Base-by-base conservation (phyloP, 2,329 filamentous ascomycete species). In the Emmonsia crescens region DNA sequence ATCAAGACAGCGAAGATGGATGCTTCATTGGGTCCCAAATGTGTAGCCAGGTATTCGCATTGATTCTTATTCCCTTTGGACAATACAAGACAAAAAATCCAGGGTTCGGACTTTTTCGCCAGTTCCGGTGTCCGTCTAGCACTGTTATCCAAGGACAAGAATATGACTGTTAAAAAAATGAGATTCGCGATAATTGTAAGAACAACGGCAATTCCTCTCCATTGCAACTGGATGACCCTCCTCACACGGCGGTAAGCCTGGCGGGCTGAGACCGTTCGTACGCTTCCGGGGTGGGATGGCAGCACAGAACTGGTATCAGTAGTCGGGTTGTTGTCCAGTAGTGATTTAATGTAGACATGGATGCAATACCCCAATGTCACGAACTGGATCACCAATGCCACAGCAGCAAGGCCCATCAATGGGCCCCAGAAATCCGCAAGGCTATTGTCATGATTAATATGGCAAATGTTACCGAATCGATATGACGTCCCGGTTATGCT, bases 401-500 rank as follows among this genome's bases (percentile, higher is more conserved):
- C 77, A 29, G 85, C 88, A 40, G 90, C 84, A 69, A 97, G 88
- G 4, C 87, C 83, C 66, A 96, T 80, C 33, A 96, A 76, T 0
- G 94, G 95, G 19, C 92, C 90, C 93, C 93, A 97, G 70, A 96
- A 90, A 71, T 88, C 89, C 38, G 86, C 84, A 73, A 96, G 78
- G 64, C 90, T 92, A 73, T 96, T 84, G 61, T 84, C 77, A 74
- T 96, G 90, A 78, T 97, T 97, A 78, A 97, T 92, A 73, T 96
- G 93, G 75, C 94, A 99, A 33, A 91, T 89, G 56, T 83, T 82
- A 59, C 94, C 94, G 70, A 97, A 96, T 58, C 94, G 87, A 76
- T 93, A 97, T 1, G 92, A 97, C 3, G 96, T 90, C 24, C 94
- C 94, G 58, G 92, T 96, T 64, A 96, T 80, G 49, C 89, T 82